These are phyloP conservation scores for Saururus chinensis DNA, from an alignment of 164 flowering plant genomes.

Conservation along the genomic window DNA sequence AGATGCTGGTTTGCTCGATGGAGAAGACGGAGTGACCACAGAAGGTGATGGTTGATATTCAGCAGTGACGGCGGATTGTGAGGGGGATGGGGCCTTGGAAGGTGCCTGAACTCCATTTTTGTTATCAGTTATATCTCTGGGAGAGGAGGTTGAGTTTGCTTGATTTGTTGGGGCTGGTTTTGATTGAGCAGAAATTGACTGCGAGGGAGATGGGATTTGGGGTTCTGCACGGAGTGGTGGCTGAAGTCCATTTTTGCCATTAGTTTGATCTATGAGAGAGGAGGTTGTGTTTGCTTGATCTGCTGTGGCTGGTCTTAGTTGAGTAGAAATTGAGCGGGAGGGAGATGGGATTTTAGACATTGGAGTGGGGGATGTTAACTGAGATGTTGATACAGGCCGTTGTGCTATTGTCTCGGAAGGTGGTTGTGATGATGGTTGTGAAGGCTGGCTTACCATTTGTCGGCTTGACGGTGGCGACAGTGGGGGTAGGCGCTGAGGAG, in stretches of 20 bases:
- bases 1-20: background rate
- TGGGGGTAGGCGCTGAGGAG: background rate
- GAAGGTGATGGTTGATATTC: too few relatives aligned
- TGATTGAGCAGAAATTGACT: background rate
- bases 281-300: constrained; percentile 1
- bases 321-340: background rate
- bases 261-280: too few relatives aligned
- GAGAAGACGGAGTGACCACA: background rate
- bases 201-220: constrained; percentile 6
- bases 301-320: background rate
- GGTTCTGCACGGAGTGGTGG: too few relatives aligned
- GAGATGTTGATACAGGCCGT: background rate
- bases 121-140: too few relatives aligned
- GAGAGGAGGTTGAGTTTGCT: background rate
- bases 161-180: background rate
- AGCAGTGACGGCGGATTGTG: too few relatives aligned
- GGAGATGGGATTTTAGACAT: constrained; percentile 7
- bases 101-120: too few relatives aligned
- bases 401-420: background rate
- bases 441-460: constrained; percentile 2
- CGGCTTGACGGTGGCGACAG: background rate
- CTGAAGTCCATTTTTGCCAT: too few relatives aligned
- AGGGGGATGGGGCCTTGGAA: background rate
- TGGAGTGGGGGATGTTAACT: background rate
- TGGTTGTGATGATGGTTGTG: constrained; percentile 7